A percentile compares a stretch with the other conserved stretches of the same genome.
phyloP scores from a whole-genome alignment of 2,329 filamentous ascomycete genomes.

The Dactylellina sp. region DNA sequence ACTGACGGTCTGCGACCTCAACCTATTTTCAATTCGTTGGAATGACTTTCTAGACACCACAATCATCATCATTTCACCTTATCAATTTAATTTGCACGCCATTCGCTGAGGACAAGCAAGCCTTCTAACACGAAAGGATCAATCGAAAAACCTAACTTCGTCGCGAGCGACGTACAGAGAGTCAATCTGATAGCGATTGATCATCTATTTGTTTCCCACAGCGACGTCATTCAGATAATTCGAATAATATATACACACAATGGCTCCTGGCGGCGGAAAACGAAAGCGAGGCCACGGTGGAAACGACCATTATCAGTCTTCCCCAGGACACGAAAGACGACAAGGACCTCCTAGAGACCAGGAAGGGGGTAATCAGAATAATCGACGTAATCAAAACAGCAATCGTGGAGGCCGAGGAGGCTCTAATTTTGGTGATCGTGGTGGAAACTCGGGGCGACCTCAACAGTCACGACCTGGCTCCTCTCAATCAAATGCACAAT shows the following conservation, averaged over 20 bases:
- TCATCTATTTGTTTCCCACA: background rate
- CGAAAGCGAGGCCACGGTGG: slow-evolving; percentile 50
- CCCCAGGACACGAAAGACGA: slow-evolving; percentile 49
- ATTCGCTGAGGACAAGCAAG: slow-evolving; percentile 32
- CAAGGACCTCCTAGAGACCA: slow-evolving; percentile 35
- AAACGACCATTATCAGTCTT: slow-evolving; percentile 50
- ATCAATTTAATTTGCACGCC: slow-evolving; percentile 17
- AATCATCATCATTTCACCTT: background rate
- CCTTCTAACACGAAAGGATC: background rate
- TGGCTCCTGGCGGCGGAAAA: slow-evolving; percentile 55
- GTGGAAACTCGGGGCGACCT: slow-evolving; percentile 28
- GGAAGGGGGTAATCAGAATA: slow-evolving; percentile 19
- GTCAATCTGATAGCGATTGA: too few species aligned
- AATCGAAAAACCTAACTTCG: background rate
- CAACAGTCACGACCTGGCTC: slow-evolving; percentile 52
- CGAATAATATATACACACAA: slow-evolving; percentile 23
- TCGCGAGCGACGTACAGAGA: slow-evolving; percentile 41
- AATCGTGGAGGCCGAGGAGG: slow-evolving; percentile 41
- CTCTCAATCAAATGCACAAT: slow-evolving; percentile 49
- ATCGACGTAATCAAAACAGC: slow-evolving; percentile 35
- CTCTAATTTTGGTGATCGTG: slow-evolving; percentile 40
- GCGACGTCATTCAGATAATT: background rate
- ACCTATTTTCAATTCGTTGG: slow-evolving; percentile 43
- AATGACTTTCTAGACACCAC: slow-evolving; percentile 49
- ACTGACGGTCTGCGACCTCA: slow-evolving; percentile 57